Evolutionary conservation across 345 rosid species (phyloP).

Genomic region (Corchorus olitorius): DNA sequence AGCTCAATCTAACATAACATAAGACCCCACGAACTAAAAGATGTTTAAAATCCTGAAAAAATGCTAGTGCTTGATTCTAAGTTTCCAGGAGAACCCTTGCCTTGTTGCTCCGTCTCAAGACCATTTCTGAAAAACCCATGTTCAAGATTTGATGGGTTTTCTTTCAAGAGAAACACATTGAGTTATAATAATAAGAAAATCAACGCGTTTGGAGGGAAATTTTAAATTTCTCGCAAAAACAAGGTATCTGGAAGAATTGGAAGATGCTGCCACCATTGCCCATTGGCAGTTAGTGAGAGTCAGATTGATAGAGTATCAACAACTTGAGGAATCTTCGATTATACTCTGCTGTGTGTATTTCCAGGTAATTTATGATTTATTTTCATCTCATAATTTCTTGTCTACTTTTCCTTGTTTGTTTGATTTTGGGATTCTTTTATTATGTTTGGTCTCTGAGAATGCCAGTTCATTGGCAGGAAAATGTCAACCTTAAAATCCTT

Average conservation of each 20-base stretch:
- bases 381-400: not conserved
- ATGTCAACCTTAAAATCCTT: not conserved
- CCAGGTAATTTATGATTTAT: not conserved
- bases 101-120: slow-evolving; percentile 22
- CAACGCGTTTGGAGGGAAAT: slow-evolving; percentile 25
- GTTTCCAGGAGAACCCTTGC: slow-evolving; percentile 25
- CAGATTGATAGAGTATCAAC: slow-evolving; percentile 55
- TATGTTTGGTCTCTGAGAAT: not conserved
- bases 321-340: slow-evolving; percentile 54
- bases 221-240: slow-evolving; percentile 34
- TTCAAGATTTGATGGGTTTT: slow-evolving; percentile 23
- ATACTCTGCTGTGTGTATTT: slow-evolving; percentile 63
- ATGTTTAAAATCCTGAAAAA: slow-evolving; percentile 9
- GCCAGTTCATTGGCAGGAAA: not conserved
- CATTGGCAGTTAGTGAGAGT: slow-evolving; percentile 54
- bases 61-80: slow-evolving; percentile 20
- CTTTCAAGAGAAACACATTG: slow-evolving; percentile 16
- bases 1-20: not conserved
- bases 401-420: slow-evolving; percentile 13
- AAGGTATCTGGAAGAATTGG: slow-evolving; percentile 46
- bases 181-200: slow-evolving; percentile 22
- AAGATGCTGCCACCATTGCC: no score
- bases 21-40: not conserved
- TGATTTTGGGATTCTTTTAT: not conserved
- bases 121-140: slow-evolving; percentile 13